Base-by-base conservation (phyloP, 2,329 filamentous ascomycete genomes). In the Ceratocystis colombiana region DNA sequence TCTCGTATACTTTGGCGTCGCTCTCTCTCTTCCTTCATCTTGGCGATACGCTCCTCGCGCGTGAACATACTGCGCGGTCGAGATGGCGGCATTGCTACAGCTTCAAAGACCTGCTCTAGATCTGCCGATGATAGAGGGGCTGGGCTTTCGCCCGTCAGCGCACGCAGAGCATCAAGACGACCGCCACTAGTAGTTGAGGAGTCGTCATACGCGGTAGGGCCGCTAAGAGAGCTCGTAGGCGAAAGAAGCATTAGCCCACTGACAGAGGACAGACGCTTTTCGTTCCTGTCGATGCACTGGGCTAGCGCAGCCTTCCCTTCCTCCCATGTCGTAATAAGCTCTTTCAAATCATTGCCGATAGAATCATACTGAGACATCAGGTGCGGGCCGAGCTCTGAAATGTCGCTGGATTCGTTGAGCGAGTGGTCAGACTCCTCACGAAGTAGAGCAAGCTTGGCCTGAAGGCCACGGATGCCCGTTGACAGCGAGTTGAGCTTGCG, bases 351-450 rank as follows among this genome's bases (percentile, higher is more conserved):
- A 30, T 86, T 81, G 2, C 94, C 94, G 69, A 99, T 95, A 3
- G 91, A 93, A 66, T 99, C 94, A 75, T 97, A 99, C 72, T 97
- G 94, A 25, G 86, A 78, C 81, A 96, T 87, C 48, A 97, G 80
- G 69, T 85, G 86, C 0, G 87, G 83, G 0, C 89, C 90, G 17
- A 96, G 82, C 70, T 96, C 89, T 3, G 85, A 84, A 20, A 89
- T 84, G 70, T 87, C 84, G 67, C 81, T 80, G 46, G 88, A 85
- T 71, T 88, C 85, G 71, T 96, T 89, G 33, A 96, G 76, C 55
- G 85, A 85, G 68, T 84, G 84, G 72, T 89, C 90, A 0, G 91
- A 95, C 74, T 96, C 91, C 74, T 99, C 94, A 62, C 90, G 86
- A 65, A 97, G 78, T 6, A 99, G 80, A 68, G 95, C 91, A 78